Evolutionary conservation across 352 stramenopile species (phyloP), one percentile per base, ranked within the genome.

Genomic region (Phytophthora palmivora): DNA sequence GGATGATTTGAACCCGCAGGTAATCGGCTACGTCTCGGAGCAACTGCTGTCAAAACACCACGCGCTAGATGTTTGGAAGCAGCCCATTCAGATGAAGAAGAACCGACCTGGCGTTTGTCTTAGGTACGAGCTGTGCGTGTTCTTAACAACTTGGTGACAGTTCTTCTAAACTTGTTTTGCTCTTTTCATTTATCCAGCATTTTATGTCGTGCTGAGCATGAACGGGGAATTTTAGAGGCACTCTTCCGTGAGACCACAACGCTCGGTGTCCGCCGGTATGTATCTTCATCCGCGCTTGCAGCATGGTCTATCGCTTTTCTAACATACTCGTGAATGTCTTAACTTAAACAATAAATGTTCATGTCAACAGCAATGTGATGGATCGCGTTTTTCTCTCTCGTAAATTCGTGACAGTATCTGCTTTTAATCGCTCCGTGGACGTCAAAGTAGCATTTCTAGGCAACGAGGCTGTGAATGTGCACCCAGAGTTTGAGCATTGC

Each of bases 81-180:
- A 84, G 50, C 76, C 86, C 30, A 95, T 96, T 63, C 78, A 93
- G 36, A 98, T 98, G 92, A 98, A 98, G 74, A 98, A 98, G 70
- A 89, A 86, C 22, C 82, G 90, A 0, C 84, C 87, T 5, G 90
- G 69, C 1, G 70, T 89, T 18, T 82, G 88, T 22, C 70, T 98
- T 39, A 90, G 78, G 83, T 92, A 62, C 14, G 42, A 48, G 14
- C 30, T 34, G 5, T 10, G 30, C 4, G 8, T 10, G 10, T 10
- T 9, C 10, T 12, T 9, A 4, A 7, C 30, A 34, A 9, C 11
- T 47, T 43, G 22, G 10, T 49, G 30, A 18, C 21, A 18, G 10
- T 18, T 21, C 9, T 44, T 33, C 38, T 60, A 47, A 43, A 22
- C 2, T 39, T 44, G 2, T 63, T 46, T 16, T 30, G 34, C 8